Evolutionary conservation across 176 grass and related monocot genomes (phyloP), one percentile per base, ranked within the genome.

Genomic region (Eleusine coracana): DNA sequence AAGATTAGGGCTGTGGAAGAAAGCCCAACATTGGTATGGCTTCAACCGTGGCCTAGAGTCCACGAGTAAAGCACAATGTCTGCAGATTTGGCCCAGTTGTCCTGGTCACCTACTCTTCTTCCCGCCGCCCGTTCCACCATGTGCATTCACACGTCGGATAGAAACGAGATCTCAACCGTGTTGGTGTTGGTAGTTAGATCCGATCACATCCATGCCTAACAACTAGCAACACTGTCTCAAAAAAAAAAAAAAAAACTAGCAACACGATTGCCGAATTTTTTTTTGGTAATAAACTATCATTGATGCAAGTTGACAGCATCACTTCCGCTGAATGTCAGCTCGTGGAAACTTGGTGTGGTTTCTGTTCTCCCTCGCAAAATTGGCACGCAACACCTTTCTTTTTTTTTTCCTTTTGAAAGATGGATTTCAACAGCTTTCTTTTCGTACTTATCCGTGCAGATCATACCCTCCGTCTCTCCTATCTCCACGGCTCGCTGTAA

Each of bases 61-160:
- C 56, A 23, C 2, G 2, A 23, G 25, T 10, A 2, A 63, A 3
- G 12, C 27, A 2, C 12, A 31, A 6, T 34, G 62, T 16, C 6
- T 7, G 28, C 5, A 38, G 15, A 37, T 36, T 31, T 37, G 64
- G 64, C 31, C 64, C 64, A 18, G 14, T 65, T 65, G 28, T 1
- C 27, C 10, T 31, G 27, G 10, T 58, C 27, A 28, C 25, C 11
- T 13, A 31, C 50, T 52, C 50, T 40, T 67, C 15, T 67, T 40
- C 66, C 66, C 66, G 17, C 66, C 17, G 16, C 37, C 16, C 66
- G 66, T 68, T 68, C 66, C 39, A 68, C 66, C 66, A 68, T 21
- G 36, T 21, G 66, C 66, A 67, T 34, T 38, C 29, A 67, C 29
- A 67, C 64, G 31, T 67, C 31, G 5, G 64, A 18, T 38, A 67